Evolutionary conservation across 169 alveolate species (phyloP).

Genomic region (Plasmodium relictum): DNA sequence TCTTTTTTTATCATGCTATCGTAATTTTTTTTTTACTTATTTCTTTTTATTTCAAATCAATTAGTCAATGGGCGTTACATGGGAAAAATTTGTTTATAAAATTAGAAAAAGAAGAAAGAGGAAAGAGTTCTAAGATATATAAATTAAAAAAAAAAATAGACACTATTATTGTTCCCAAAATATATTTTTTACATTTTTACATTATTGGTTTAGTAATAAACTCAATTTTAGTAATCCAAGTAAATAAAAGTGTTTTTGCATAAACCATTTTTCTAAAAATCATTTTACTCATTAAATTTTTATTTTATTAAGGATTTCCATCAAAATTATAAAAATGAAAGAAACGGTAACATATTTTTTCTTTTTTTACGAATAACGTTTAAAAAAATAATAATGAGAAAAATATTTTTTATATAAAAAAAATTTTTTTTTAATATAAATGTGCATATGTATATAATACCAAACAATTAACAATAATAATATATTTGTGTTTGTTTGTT

Average conservation of each 20-base stretch:
- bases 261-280: slow-evolving; percentile 25
- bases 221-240: slow-evolving; percentile 76
- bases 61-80: slow-evolving; percentile 80
- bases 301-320: slow-evolving; percentile 36
- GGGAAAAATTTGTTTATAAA: slow-evolving; percentile 80
- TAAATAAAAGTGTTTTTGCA: slow-evolving; percentile 16
- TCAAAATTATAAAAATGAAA: background rate
- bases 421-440: background rate
- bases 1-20: slow-evolving; percentile 48
- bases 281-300: slow-evolving; percentile 5
- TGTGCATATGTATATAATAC: background rate
- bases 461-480: background rate
- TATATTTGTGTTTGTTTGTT: background rate
- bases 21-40: slow-evolving; percentile 74
- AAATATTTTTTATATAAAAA: background rate
- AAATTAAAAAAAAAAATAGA: slow-evolving; percentile 30
- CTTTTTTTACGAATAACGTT: background rate
- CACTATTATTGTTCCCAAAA: slow-evolving; percentile 77
- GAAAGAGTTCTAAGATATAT: slow-evolving; percentile 22
- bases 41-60: slow-evolving; percentile 58
- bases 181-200: slow-evolving; percentile 80
- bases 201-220: slow-evolving; percentile 78
- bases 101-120: slow-evolving; percentile 41
- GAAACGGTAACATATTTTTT: slow-evolving; percentile 35
- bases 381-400: background rate